phyloP scores from a whole-genome alignment of 2,329 filamentous ascomycete species.

The Pseudogymnoascus sp. region DNA sequence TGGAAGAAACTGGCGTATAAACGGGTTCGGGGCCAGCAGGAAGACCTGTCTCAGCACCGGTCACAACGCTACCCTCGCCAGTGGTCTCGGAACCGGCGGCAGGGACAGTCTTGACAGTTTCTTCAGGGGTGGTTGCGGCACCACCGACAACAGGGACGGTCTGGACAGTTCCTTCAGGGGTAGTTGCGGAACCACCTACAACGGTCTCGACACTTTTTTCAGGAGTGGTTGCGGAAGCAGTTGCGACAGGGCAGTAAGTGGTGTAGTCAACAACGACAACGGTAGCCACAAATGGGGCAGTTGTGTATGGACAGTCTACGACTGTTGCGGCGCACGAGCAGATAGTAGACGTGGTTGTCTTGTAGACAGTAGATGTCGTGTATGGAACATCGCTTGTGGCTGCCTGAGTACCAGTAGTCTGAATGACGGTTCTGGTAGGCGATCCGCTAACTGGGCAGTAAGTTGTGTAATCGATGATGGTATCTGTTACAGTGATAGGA shows the following conservation, averaged over 20 bases:
- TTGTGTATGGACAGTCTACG: conserved; percentile 22
- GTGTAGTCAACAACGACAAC: background rate
- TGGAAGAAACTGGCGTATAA: background rate
- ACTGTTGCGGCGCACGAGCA: conserved; percentile 2
- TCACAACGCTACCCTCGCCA: background rate
- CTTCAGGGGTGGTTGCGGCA: background rate
- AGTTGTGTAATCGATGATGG: conserved; percentile 21
- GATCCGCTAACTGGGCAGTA: conserved; percentile 15
- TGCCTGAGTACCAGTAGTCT: conserved; percentile 21
- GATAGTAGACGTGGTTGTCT: conserved; percentile 22
- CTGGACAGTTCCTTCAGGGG: background rate
- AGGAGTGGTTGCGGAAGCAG: background rate
- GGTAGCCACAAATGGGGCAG: conserved; percentile 17
- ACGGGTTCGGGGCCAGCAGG: background rate
- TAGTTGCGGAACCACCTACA: too few relatives aligned
- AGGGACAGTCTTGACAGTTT: background rate
- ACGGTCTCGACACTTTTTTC: background rate
- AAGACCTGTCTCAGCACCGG: background rate
- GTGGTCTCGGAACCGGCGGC: background rate
- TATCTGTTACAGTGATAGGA: background rate
- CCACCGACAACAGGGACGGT: conserved; percentile 8
- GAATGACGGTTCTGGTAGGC: conserved; percentile 16
- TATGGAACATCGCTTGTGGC: conserved; percentile 12
- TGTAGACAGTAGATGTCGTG: background rate
- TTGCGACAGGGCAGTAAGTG: background rate